Conservation (phyloP, 352 stramenopile species). For the Globisporangium apiculatum region DNA sequence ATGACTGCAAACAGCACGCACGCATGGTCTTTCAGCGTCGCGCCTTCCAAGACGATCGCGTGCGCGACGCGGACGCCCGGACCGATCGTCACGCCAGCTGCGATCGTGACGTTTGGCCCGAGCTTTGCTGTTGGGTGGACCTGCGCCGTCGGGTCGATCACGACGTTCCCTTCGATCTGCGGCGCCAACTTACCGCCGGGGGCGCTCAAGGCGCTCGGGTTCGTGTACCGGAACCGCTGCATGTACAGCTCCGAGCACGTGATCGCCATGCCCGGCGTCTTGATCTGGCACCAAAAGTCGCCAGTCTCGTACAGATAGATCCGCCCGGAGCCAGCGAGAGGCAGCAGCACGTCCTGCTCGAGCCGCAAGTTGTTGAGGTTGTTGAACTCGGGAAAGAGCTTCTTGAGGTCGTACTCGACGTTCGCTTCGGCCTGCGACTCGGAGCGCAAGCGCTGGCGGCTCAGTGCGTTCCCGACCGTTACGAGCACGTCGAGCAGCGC, state of each 20-base stretch:
- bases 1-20: conserved; percentile 86
- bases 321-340: conserved; percentile 61
- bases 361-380: conserved; percentile 81
- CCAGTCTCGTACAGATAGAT: conserved; percentile 79
- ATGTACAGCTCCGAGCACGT: conserved; percentile 90
- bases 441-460: conserved; percentile 64
- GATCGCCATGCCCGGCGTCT: conserved; percentile 85
- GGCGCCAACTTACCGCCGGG: conserved; percentile 79
- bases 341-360: conserved; percentile 82
- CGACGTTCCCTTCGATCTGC: conserved; percentile 85
- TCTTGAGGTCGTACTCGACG: conserved; percentile 73
- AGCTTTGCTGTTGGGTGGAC: conserved; percentile 84
- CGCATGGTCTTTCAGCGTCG: conserved; percentile 85
- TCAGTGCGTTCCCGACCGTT: conserved; percentile 71
- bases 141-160: conserved; percentile 69
- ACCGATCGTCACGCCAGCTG: conserved; percentile 77
- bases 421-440: conserved; percentile 69
- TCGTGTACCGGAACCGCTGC: conserved; percentile 87
- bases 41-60: conserved; percentile 84
- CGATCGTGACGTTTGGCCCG: conserved; percentile 82
- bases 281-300: conserved; percentile 90
- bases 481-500: conserved; percentile 76
- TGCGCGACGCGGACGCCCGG: conserved; percentile 75
- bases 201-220: conserved; percentile 70
- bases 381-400: conserved; percentile 83